Base-by-base conservation (phyloP, 176 grass and related monocot genomes). In the Rhynchospora pubera region DNA sequence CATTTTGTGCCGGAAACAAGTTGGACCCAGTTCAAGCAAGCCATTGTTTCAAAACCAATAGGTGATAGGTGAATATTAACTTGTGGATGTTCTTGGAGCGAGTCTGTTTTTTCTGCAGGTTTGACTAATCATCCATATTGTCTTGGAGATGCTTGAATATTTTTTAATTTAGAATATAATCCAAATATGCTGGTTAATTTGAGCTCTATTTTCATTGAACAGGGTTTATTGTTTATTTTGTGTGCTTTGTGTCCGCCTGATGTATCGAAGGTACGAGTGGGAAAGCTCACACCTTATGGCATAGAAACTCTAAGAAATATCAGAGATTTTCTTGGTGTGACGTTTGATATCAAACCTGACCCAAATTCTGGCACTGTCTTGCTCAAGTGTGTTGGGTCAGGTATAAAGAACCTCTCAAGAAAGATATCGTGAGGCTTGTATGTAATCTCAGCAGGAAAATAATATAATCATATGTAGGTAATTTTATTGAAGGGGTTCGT, bases 221-320 rank as follows among this genome's bases (percentile, higher is more conserved):
- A 98, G 92, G 96, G 92, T 18, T 82, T 95, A 47, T 78, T 97
- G 44, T 97, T 97, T 79, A 85, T 94, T 82, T 78, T 94, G 43
- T 97, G 92, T 23, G 92, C 90, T 86, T 61, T 94, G 57, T 92
- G 94, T 65, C 90, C 92, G 9, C 92, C 87, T 2, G 90, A 97
- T 63, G 86, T 97, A 79, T 92, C 90, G 24, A 92, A 94, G 81
- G 90, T 94, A 57, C 87, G 87, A 2, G 92, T 97, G 1, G 90
- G 92, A 28, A 91, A 90, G 85, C 81, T 98, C 14, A 94, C 92
- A 50, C 92, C 92, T 22, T 87, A 87, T 2, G 89, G 89, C 43
- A 93, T 98, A 12, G 95, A 93, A 70, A 93, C 90, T 10, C 89
- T 94, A 77, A 50, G 86, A 88, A 94, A 98, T 77, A 94, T 95